These are phyloP conservation scores for Pythium utonaiense DNA, from an alignment of 352 stramenopile species.

Conservation along the genomic window DNA sequence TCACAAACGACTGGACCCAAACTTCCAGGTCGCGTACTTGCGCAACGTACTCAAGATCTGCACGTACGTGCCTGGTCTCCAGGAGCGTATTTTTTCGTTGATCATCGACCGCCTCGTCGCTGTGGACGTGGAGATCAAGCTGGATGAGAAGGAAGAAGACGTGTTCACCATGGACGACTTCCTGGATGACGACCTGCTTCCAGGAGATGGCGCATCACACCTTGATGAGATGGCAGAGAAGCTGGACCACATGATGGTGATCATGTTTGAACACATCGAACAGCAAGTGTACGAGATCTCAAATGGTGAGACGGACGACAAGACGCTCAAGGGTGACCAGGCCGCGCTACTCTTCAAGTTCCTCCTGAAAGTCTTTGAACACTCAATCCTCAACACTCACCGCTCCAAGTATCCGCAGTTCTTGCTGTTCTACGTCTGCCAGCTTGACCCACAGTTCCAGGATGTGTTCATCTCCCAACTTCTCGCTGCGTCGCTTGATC, in stretches of 20 bases:
- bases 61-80: conserved; percentile 58
- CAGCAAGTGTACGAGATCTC: conserved; percentile 6
- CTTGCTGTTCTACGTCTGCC: conserved; percentile 87
- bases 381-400: conserved; percentile 87
- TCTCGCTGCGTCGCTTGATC: conserved; percentile 64
- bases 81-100: conserved; percentile 81
- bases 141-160: conserved; percentile 85
- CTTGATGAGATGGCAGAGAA: conserved; percentile 87
- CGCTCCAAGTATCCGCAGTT: conserved; percentile 93
- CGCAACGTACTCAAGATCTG: conserved; percentile 68
- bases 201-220: conserved; percentile 36
- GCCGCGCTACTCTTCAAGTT: conserved; percentile 68
- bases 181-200: conserved; percentile 71
- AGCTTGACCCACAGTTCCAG: conserved; percentile 70
- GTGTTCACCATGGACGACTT: conserved; percentile 84
- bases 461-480: conserved; percentile 84
- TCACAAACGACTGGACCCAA: conserved; percentile 74
- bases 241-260: conserved; percentile 84
- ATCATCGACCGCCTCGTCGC: conserved; percentile 82
- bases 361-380: conserved; percentile 82
- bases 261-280: conserved; percentile 87
- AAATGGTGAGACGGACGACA: not conserved
- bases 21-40: conserved; percentile 67
- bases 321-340: conserved; percentile 36
- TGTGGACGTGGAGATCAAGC: conserved; percentile 88